These are phyloP conservation scores for Diaporthe vaccinii DNA, from an alignment of 2,329 filamentous ascomycete species.

Conservation along the genomic window DNA sequence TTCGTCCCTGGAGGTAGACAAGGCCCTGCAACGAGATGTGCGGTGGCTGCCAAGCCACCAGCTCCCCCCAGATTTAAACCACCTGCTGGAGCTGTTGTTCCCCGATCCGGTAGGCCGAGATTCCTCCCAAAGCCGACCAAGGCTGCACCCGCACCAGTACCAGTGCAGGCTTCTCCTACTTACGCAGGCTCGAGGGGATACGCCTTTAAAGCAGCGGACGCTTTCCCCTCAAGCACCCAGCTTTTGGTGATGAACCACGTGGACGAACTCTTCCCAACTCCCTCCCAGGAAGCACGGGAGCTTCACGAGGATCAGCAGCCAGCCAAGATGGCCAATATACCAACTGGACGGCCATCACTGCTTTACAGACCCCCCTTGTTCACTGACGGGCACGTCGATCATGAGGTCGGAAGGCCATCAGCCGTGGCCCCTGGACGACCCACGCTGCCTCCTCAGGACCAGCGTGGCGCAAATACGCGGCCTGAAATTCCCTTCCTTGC, in stretches of 20 bases:
- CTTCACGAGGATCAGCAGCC: constrained; percentile 55
- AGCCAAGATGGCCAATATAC: neutral
- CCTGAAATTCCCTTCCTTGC: constrained; percentile 53
- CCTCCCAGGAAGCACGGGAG: constrained; percentile 68
- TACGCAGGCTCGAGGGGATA: constrained; percentile 33
- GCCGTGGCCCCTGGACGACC: constrained; percentile 24
- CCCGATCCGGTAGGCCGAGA: constrained; percentile 7
- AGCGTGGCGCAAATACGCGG: neutral
- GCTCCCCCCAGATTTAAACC: constrained; percentile 32
- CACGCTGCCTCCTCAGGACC: neutral
- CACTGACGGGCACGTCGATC: neutral
- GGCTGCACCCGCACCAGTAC: neutral
- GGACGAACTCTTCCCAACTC: constrained; percentile 69
- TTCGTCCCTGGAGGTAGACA: neutral
- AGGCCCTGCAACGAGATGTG: neutral
- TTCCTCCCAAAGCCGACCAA: constrained; percentile 34
- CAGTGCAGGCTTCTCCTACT: constrained; percentile 35
- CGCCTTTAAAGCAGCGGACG: neutral
- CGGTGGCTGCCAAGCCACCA: neutral
- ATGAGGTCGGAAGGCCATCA: constrained; percentile 1
- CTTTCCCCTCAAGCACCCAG: constrained; percentile 62
- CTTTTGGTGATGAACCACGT: constrained; percentile 63
- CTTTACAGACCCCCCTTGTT: neutral
- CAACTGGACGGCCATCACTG: neutral
- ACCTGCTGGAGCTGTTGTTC: neutral